Percentiles rank a stretch among this genome's conserved stretches.
These are phyloP conservation scores for Trichoderma oligosporum DNA, from an alignment of 2,329 filamentous ascomycete species.

Conservation along the genomic window DNA sequence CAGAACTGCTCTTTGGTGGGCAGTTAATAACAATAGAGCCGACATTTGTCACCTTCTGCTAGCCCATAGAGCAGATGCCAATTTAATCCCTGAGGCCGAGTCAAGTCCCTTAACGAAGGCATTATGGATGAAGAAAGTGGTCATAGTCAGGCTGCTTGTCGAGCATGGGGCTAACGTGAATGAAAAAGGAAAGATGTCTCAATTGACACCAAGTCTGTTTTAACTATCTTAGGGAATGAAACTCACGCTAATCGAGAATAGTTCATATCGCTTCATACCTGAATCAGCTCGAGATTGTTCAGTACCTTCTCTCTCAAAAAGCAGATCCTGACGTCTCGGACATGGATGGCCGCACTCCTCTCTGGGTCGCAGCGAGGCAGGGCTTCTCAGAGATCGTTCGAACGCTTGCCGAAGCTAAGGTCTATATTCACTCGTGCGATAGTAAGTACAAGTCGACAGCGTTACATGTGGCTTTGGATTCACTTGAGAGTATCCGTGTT, in stretches of 20 bases:
- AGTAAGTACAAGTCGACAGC: not conserved
- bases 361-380: not conserved
- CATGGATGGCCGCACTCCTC: not conserved
- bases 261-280: not conserved
- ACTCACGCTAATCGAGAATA: not conserved
- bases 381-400: not conserved
- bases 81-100: not conserved
- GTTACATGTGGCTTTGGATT: not conserved
- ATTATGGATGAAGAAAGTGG: not conserved
- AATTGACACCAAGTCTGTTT: not conserved
- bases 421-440: not conserved
- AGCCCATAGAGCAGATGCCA: not conserved
- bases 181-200: not conserved
- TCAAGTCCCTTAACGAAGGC: not conserved
- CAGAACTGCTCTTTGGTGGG: not conserved
- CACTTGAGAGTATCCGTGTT: not conserved
- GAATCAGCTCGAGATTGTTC: not conserved
- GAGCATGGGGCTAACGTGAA: not conserved
- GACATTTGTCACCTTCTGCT: slow-evolving; percentile 1
- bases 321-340: not conserved
- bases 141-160: not conserved
- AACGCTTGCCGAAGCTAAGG: slow-evolving; percentile 1
- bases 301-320: not conserved
- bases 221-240: not conserved
- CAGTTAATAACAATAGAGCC: not conserved